Evolutionary conservation across 768 basidiomycete genomes (phyloP).

Genomic region (Leccinum variicolor): DNA sequence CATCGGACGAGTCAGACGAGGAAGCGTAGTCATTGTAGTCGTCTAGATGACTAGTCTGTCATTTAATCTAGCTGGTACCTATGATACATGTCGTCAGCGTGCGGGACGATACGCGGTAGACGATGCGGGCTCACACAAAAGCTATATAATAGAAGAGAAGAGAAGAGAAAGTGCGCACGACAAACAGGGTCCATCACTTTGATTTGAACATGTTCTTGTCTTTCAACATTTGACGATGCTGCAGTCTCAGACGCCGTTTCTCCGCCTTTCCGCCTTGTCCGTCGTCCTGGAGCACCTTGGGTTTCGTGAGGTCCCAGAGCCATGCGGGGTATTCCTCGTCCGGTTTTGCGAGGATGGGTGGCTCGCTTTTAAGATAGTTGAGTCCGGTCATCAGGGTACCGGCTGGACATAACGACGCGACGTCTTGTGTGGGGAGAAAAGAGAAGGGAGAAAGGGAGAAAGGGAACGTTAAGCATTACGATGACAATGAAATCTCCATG

Average conservation of each 20-base stretch:
- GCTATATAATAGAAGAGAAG: not conserved
- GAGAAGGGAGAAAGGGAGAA: not conserved
- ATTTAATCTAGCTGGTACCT: not conserved
- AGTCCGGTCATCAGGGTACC: conserved; percentile 79
- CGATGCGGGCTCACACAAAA: not conserved
- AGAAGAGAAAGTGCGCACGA: not conserved
- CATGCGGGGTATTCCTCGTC: conserved; percentile 88
- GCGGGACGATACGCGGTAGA: not conserved
- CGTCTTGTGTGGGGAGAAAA: conserved; percentile 6
- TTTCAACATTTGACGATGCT: conserved; percentile 68
- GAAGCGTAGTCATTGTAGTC: conserved; percentile 8
- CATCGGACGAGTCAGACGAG: conserved; percentile 36
- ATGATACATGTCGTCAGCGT: not conserved
- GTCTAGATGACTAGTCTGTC: no score
- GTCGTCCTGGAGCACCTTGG: conserved; percentile 61
- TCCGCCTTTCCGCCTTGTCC: conserved; percentile 69
- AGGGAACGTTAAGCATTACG: not conserved
- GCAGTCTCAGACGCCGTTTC: conserved; percentile 52
- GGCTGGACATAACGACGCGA: conserved; percentile 59
- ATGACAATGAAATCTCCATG: no score
- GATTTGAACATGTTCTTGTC: conserved; percentile 86
- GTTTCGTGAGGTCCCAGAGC: conserved; percentile 77
- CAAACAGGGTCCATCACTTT: conserved; percentile 40
- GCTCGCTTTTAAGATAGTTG: conserved; percentile 80
- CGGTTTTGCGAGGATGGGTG: conserved; percentile 67